These are phyloP conservation scores for Echinosophora koreensis DNA, from an alignment of 306 rosid genomes.

Conservation along the genomic window DNA sequence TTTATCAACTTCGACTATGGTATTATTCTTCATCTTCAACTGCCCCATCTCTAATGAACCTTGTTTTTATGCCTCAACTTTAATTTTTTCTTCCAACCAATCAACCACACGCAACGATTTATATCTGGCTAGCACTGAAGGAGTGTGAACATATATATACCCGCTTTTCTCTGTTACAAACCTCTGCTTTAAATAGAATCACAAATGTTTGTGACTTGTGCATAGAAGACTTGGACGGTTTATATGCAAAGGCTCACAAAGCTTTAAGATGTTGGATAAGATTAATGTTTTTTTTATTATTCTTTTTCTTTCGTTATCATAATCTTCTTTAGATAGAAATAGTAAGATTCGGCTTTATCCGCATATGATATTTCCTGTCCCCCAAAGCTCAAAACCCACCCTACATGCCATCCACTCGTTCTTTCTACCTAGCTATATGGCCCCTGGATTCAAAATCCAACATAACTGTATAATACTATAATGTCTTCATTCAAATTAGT, in stretches of 20 bases:
- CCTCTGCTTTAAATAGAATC: conserved; percentile 39
- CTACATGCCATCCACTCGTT: background rate
- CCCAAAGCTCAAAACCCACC: conserved; percentile 20
- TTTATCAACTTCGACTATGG: conserved; percentile 20
- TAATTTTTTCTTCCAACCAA: conserved; percentile 3
- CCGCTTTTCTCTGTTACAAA: background rate
- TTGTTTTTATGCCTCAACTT: background rate
- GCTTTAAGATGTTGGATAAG: conserved; percentile 47
- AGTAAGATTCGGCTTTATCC: conserved; percentile 55
- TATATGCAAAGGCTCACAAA: conserved; percentile 29
- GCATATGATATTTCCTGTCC: conserved; percentile 38
- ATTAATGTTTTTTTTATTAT: background rate
- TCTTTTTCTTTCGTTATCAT: background rate
- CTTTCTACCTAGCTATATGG: background rate
- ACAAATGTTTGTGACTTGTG: background rate
- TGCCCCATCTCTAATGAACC: conserved; percentile 36
- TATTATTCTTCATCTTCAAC: background rate
- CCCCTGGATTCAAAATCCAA: background rate
- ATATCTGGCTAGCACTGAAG: background rate
- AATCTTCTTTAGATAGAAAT: conserved; percentile 9
- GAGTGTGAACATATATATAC: background rate
- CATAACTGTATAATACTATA: background rate
- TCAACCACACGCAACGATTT: conserved; percentile 26
- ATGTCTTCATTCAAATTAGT: too few relatives aligned
- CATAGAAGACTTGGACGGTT: conserved; percentile 30